Evolutionary conservation across 306 rosid genomes (phyloP), one percentile per base, ranked within the genome.

Genomic region (Betula pendula): DNA sequence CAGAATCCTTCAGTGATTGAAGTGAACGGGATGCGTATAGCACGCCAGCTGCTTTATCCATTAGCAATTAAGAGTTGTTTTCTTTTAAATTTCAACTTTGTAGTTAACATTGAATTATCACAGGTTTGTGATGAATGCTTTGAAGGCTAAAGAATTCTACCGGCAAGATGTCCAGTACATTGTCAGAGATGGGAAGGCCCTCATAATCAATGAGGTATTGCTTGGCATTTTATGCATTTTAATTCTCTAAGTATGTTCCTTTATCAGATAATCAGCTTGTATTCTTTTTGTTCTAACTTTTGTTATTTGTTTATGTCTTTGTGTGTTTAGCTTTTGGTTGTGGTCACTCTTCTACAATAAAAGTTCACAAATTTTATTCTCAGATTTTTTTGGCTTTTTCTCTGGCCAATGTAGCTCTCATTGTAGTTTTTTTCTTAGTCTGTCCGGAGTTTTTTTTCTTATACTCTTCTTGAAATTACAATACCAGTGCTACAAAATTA

Each of bases 91-190:
- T 72, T 48, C 20, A 11, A 55, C 77, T 62, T 75, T 38, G 65
- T 50, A 55, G 43, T 75, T 67, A 55, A 73, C 67, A 58, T 71
- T 84, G 85, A 79, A 47, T 84, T 81, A 77, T 84, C 81, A 89
- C 89, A 94, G 98, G 80, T 92, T 94, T 88, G 97, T 92, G 88
- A 88, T 94, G 88, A 94, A 94, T 85, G 98, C 97, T 29, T 65
- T 94, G 78, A 94, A 94, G 81, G 97, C 98, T 83, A 94, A 94
- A 85, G 98, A 94, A 77, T 94, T 94, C 85, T 94, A 90, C 77
- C 91, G 93, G 51, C 91, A 74, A 25, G 97, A 92, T 87, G 97
- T 92, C 83, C 95, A 94, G 76, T 94, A 94, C 88, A 90, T 92
- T 53, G 96, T 94, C 33, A 90, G 93, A 85, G 92, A 90, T 81